A percentile compares a stretch with the other conserved stretches of the same genome.
Conservation (phyloP, 2,329 filamentous ascomycete species). For the Exophiala bonariae region DNA sequence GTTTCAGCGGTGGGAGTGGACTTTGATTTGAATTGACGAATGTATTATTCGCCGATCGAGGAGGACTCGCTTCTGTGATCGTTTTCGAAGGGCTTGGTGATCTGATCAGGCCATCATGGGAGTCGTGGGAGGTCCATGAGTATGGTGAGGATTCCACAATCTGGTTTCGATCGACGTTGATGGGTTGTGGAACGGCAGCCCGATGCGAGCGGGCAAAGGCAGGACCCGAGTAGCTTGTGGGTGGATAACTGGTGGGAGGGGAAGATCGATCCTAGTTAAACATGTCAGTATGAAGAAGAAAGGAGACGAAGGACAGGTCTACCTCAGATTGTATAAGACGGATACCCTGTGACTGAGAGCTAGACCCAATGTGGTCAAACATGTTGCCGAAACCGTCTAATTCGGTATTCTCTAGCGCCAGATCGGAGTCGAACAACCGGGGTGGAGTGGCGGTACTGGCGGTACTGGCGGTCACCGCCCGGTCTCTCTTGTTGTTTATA, state of each 20-base stretch:
- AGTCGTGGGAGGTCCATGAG: constrained; percentile 54
- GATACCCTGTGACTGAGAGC: constrained; percentile 19
- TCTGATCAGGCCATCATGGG: constrained; percentile 50
- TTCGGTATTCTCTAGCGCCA: constrained; percentile 42
- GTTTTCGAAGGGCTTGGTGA: constrained; percentile 37
- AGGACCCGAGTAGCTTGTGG: constrained; percentile 16
- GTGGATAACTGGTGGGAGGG: constrained; percentile 20
- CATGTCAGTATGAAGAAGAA: constrained; percentile 16
- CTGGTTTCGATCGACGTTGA: constrained; percentile 45
- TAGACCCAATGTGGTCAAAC: constrained; percentile 49
- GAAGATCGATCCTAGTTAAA: constrained; percentile 8
- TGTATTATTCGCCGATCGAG: constrained; percentile 24
- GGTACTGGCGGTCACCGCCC: constrained; percentile 46
- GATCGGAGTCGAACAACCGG: constrained; percentile 47
- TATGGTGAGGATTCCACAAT: constrained; percentile 50
- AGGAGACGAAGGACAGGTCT: constrained; percentile 11
- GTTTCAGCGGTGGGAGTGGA: constrained; percentile 29
- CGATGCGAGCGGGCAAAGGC: constrained; percentile 6
- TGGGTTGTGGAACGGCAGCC: constrained; percentile 39
- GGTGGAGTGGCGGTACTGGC: constrained; percentile 53
- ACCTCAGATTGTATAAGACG: constrained; percentile 29
- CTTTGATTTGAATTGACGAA: constrained; percentile 27
- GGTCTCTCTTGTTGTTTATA: constrained; percentile 36
- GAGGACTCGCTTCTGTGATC: constrained; percentile 27
- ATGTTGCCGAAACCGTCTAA: constrained; percentile 51